A percentile compares a stretch with the other conserved stretches of the same genome.
These are phyloP conservation scores for Drechslerella stenobrocha DNA, from an alignment of 2,329 filamentous ascomycete species.

Conservation along the genomic window DNA sequence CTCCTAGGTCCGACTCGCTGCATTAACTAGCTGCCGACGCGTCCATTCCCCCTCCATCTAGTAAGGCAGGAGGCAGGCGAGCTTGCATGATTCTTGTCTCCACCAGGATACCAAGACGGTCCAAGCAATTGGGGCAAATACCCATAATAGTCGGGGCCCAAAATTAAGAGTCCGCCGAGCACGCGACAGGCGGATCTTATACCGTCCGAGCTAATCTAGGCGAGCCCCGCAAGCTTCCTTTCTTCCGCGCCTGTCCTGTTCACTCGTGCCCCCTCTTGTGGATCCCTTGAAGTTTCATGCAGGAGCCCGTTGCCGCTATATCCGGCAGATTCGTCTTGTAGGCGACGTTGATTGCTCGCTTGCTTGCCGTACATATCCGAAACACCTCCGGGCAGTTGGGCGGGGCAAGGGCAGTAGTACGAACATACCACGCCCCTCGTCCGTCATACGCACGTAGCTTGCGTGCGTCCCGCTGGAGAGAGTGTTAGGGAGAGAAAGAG, in stretches of 20 bases:
- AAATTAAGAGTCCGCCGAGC: background rate
- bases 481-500: background rate
- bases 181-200: background rate
- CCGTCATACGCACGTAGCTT: background rate
- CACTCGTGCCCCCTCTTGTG: background rate
- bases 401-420: background rate
- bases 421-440: background rate
- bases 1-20: no score
- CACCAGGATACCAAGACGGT: background rate
- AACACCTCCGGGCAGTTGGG: background rate
- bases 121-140: no score
- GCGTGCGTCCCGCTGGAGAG: background rate
- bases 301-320: background rate
- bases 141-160: no score
- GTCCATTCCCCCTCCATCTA: no score
- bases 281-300: conserved; percentile 2
- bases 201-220: no score
- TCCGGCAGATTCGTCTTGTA: background rate
- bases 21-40: no score
- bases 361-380: background rate
- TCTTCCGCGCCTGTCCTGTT: background rate
- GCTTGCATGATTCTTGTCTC: conserved; percentile 3
- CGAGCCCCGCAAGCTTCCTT: background rate
- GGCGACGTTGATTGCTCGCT: background rate
- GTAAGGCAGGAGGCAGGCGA: no score